Conservation (phyloP, 768 basidiomycete genomes). For the Suillus bovinus region DNA sequence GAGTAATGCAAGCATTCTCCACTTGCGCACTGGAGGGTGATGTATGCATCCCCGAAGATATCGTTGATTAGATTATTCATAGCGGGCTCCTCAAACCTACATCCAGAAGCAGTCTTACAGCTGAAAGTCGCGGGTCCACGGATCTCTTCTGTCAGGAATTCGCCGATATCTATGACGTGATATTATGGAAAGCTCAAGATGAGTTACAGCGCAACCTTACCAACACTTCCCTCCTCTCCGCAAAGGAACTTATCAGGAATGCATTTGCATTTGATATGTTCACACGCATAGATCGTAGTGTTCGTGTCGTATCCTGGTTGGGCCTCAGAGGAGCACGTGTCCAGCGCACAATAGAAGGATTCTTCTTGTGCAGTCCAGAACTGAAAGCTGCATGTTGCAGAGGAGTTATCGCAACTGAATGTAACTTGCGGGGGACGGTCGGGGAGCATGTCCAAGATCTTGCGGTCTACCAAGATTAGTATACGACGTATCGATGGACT, state of each 20-base stretch:
- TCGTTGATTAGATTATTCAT: constrained; percentile 96
- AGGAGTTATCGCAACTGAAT: constrained; percentile 77
- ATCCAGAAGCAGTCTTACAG: constrained; percentile 70
- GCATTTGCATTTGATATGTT: constrained; percentile 86
- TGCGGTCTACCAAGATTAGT: constrained; percentile 61
- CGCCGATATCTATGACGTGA: constrained; percentile 73
- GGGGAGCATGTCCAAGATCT: constrained; percentile 91
- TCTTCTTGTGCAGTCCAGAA: constrained; percentile 97
- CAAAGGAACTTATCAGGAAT: constrained; percentile 95
- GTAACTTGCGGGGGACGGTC: constrained; percentile 93
- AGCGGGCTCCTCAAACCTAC: constrained; percentile 91
- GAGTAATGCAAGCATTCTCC: constrained; percentile 95
- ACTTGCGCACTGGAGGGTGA: constrained; percentile 81
- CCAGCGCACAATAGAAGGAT: constrained; percentile 92
- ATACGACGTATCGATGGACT: not conserved
- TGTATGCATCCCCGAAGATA: constrained; percentile 90
- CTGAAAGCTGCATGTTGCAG: constrained; percentile 84
- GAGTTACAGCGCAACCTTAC: constrained; percentile 46
- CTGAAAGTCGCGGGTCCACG: constrained; percentile 88
- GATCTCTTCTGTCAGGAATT: constrained; percentile 89
- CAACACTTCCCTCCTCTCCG: constrained; percentile 91
- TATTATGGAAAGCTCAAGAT: not conserved
- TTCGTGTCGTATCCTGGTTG: constrained; percentile 63
- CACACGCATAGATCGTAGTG: constrained; percentile 75
- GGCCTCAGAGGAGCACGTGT: constrained; percentile 57